These are phyloP conservation scores for Solanum rostratum DNA, from an alignment of 257 asterid species.

Conservation along the genomic window DNA sequence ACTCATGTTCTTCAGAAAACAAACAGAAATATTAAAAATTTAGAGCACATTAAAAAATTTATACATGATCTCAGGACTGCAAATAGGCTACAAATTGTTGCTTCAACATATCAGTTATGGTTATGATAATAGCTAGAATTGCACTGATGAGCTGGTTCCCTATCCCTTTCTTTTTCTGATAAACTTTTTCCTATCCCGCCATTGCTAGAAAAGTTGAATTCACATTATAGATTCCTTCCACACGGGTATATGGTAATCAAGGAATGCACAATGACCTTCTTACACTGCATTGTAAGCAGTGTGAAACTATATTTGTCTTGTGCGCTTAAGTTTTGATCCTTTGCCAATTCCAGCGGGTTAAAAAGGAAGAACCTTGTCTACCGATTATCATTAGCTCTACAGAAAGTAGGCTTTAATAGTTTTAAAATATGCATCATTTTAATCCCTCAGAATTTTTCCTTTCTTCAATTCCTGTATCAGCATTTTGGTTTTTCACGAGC, in stretches of 20 bases:
- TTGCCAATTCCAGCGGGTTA: neutral
- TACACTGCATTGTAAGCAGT: neutral
- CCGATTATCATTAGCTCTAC: neutral
- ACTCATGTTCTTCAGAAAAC: slow-evolving; percentile 53
- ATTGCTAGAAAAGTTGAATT: neutral
- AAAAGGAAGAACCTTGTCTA: neutral
- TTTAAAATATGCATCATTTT: neutral
- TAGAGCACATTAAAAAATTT: neutral
- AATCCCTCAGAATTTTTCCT: neutral
- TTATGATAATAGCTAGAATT: neutral
- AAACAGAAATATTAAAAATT: slow-evolving; percentile 5
- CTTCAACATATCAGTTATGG: neutral
- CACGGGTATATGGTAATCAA: neutral
- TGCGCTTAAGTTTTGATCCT: neutral
- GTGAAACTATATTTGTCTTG: neutral
- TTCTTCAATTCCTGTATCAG: neutral
- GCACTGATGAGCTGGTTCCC: neutral
- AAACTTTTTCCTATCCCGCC: neutral
- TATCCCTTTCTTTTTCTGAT: neutral
- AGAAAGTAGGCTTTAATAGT: neutral
- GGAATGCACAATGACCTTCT: neutral
- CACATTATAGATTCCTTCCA: neutral
- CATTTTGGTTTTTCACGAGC: neutral
- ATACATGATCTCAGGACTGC: neutral
- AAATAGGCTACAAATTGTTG: neutral